phyloP scores from a whole-genome alignment of 306 rosid genomes.

The Pueraria montana region DNA sequence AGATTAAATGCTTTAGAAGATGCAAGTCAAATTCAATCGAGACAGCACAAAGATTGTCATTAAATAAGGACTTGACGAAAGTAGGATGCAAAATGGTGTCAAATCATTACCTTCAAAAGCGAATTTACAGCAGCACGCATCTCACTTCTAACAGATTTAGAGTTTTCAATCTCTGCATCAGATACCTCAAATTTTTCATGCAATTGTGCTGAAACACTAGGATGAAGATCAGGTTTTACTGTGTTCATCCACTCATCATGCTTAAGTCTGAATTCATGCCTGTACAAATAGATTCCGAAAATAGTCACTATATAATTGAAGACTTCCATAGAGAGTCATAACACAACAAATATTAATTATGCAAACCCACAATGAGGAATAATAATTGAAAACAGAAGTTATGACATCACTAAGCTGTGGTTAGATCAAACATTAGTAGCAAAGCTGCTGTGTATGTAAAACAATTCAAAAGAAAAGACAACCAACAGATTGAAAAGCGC shows the following conservation, averaged over 20 bases:
- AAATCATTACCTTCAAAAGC: constrained; percentile 80
- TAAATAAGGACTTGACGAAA: constrained; percentile 20
- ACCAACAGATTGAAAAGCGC: background rate
- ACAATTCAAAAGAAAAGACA: background rate
- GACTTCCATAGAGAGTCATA: constrained; percentile 9
- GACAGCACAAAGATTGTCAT: background rate
- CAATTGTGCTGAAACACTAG: constrained; percentile 64
- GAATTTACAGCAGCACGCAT: constrained; percentile 71
- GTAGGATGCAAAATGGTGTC: background rate
- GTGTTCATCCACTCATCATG: constrained; percentile 80
- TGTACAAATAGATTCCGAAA: constrained; percentile 52
- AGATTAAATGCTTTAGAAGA: constrained; percentile 6
- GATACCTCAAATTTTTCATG: constrained; percentile 60
- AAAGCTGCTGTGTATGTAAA: constrained; percentile 13
- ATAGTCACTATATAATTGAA: constrained; percentile 15
- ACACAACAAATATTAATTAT: constrained; percentile 31
- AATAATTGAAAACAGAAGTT: constrained; percentile 27
- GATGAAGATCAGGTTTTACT: constrained; percentile 78
- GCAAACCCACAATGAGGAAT: constrained; percentile 30
- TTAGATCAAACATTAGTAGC: constrained; percentile 11
- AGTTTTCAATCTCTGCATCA: constrained; percentile 67
- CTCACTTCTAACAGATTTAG: constrained; percentile 77
- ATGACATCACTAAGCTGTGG: background rate
- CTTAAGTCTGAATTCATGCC: constrained; percentile 74
- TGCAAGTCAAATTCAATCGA: constrained; percentile 21